Evolutionary conservation across 2,329 filamentous ascomycete genomes (phyloP).

Genomic region (Xylariaceae sp.): DNA sequence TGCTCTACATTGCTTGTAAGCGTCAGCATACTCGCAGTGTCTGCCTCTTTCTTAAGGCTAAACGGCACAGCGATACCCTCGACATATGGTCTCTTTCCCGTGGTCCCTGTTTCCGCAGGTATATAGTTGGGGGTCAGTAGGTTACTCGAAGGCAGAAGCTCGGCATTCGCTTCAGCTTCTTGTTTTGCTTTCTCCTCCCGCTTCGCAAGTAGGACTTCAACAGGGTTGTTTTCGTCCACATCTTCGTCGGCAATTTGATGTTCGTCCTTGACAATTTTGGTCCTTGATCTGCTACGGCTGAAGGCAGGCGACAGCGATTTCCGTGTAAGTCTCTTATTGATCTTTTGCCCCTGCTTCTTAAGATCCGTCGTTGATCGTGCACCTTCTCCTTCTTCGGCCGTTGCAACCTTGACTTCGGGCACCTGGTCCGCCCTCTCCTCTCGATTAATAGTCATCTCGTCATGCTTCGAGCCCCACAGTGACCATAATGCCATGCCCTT

Average conservation of each 20-base stretch:
- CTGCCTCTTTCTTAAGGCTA: constrained; percentile 58
- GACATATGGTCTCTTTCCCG: constrained; percentile 61
- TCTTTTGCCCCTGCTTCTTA: constrained; percentile 31
- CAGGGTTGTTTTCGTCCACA: constrained; percentile 36
- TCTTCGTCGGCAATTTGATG: constrained; percentile 37
- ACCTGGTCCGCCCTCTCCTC: constrained; percentile 48
- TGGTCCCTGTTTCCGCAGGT: constrained; percentile 44
- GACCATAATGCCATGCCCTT: constrained; percentile 74
- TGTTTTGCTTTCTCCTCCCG: constrained; percentile 34
- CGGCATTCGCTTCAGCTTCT: constrained; percentile 10
- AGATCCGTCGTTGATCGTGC: constrained; percentile 38
- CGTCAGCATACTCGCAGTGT: constrained; percentile 68
- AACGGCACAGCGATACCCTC: constrained; percentile 71
- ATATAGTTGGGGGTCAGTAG: constrained; percentile 39
- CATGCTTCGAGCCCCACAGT: constrained; percentile 84
- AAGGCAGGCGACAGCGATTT: constrained; percentile 7
- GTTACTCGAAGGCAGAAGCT: constrained; percentile 27
- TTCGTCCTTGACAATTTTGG: constrained; percentile 46
- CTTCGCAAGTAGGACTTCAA: constrained; percentile 39
- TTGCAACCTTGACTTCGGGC: constrained; percentile 29
- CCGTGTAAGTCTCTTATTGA: constrained; percentile 10
- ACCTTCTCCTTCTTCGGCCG: constrained; percentile 37
- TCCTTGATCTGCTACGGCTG: constrained; percentile 38
- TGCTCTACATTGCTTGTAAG: constrained; percentile 42
- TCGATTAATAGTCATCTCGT: constrained; percentile 65